A percentile compares a stretch with the other conserved stretches of the same genome.
These are phyloP conservation scores for Paramyrothecium sp. DNA, from an alignment of 2,329 filamentous ascomycete species.

Conservation along the genomic window DNA sequence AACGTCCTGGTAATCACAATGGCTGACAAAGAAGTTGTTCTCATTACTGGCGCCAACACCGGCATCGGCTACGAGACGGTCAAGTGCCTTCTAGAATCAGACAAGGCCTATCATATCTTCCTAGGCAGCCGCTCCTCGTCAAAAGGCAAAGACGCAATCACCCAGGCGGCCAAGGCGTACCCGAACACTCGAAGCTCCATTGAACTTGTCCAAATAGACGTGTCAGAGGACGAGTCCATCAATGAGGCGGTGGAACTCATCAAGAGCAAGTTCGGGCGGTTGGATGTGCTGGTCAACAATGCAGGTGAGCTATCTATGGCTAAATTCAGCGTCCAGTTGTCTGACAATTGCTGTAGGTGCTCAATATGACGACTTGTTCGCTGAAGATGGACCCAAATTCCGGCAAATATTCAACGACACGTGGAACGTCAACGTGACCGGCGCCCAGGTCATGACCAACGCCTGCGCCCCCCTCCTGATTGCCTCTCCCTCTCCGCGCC, in stretches of 20 bases:
- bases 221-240: slow-evolving; percentile 53
- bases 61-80: slow-evolving; percentile 60
- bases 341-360: slow-evolving; percentile 28
- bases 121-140: slow-evolving; percentile 50
- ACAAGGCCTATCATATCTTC: slow-evolving; percentile 51
- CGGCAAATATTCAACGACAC: slow-evolving; percentile 43
- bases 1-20: slow-evolving; percentile 5
- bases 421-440: slow-evolving; percentile 50
- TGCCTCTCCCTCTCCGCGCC: slow-evolving; percentile 34
- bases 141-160: slow-evolving; percentile 49
- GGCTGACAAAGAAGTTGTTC: slow-evolving; percentile 35
- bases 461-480: slow-evolving; percentile 44
- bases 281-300: slow-evolving; percentile 59
- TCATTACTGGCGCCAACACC: slow-evolving; percentile 62
- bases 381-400: slow-evolving; percentile 19
- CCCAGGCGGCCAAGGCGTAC: slow-evolving; percentile 36
- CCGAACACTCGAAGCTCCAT: slow-evolving; percentile 39
- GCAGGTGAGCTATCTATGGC: slow-evolving; percentile 36
- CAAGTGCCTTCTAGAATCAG: slow-evolving; percentile 49
- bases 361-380: slow-evolving; percentile 36
- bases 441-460: slow-evolving; percentile 39
- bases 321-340: not conserved
- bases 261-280: slow-evolving; percentile 33
- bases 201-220: slow-evolving; percentile 48
- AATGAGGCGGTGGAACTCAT: slow-evolving; percentile 41